Evolutionary conservation across 108 stramenopile genomes (phyloP), one percentile per base, ranked within the genome.

Genomic region (Cyclostephanos tholiformis): DNA sequence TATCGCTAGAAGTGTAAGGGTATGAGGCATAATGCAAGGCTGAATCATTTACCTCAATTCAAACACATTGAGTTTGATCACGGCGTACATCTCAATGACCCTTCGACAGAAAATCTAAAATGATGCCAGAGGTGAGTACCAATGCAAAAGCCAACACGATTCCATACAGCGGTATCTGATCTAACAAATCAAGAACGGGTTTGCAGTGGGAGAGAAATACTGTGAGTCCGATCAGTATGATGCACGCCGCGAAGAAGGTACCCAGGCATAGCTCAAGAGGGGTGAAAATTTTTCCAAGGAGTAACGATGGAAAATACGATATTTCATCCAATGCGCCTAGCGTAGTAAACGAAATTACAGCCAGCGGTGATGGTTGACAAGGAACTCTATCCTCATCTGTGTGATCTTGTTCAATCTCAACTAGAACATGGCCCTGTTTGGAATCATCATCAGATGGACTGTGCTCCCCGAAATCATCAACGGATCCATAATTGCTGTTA

Each of bases 281-380:
- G 1, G 87, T 81, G 73, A 91, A 89, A 6, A 91, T 59, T 4
- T 84, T 65, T 38, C 87, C 91, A 61, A 91, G 50, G 61, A 91
- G 59, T 12, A 91, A 74, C 5, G 83, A 78, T 43, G 91, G 91
- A 68, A 91, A 91, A 61, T 91, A 91, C 17, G 82, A 83, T 4
- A 91, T 62, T 76, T 91, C 91, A 63, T 91, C 91, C 41, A 91
- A 64, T 38, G 85, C 83, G 43, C 88, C 91, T 23, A 89, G 48
- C 11, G 79, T 32, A 65, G 88, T 89, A 60, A 91, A 75, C 11
- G 84, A 73, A 19, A 82, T 62, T 0, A 91, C 81, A 64, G 77
- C 69, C 75, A 70, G 74, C 6, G 84, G 82, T 64, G 76, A 77
- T 26, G 69, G 74, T 19, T 38, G 36, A 44, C 59, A 62, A 12